Percentiles rank a stretch among this genome's conserved stretches.
phyloP scores from a whole-genome alignment of 495 filamentous ascomycete species.

The Penicillium antarcticum region DNA sequence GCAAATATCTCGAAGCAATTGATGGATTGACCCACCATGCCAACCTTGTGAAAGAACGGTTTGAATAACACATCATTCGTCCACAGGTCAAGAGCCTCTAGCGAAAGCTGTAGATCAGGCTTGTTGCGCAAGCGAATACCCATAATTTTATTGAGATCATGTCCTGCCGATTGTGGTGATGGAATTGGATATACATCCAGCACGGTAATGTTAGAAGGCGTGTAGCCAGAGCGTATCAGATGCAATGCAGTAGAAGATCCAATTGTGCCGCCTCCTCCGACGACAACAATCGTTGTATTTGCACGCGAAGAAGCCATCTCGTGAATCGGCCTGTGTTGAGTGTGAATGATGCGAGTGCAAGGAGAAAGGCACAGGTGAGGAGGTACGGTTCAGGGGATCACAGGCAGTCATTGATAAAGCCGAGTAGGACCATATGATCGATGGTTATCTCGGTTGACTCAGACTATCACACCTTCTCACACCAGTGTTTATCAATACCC shows the following conservation, averaged over 20 bases:
- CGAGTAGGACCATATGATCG: not conserved
- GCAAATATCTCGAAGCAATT: constrained; percentile 1
- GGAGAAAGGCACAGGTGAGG: too few species aligned
- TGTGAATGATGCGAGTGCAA: not conserved
- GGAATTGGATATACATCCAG: constrained; percentile 43
- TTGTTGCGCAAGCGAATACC: constrained; percentile 12
- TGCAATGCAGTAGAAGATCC: constrained; percentile 46
- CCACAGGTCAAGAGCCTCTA: constrained; percentile 40
- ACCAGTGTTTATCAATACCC: not conserved
- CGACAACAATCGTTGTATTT: constrained; percentile 13
- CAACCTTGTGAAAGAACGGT: constrained; percentile 41
- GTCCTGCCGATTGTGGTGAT: constrained; percentile 41
- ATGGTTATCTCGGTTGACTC: too few species aligned
- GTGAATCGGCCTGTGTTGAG: not conserved
- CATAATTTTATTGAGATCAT: constrained; percentile 50
- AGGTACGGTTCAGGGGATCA: not conserved
- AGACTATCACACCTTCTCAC: too few species aligned
- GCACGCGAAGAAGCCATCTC: constrained; percentile 6
- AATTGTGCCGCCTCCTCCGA: constrained; percentile 38
- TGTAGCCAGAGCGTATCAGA: constrained; percentile 42
- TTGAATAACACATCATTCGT: constrained; percentile 41
- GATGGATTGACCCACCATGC: constrained; percentile 13
- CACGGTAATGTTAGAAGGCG: constrained; percentile 36
- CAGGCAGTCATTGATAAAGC: not conserved
- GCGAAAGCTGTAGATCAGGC: constrained; percentile 13